Conservation (phyloP, 306 rosid species). For the Acacia acuminata region DNA sequence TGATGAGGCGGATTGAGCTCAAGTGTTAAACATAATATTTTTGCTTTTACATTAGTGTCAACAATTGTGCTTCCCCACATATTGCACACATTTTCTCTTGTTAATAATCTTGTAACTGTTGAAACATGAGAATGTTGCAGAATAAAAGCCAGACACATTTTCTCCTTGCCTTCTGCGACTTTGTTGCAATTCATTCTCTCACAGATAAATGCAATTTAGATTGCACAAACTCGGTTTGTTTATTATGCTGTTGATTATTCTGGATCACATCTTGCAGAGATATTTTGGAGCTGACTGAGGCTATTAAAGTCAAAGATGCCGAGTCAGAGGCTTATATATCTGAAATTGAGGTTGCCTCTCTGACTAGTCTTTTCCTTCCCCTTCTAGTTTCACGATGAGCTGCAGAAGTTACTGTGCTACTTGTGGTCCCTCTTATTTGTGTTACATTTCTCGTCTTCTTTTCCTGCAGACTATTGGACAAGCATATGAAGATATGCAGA, state of each 20-base stretch:
- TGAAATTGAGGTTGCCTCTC: conserved; percentile 82
- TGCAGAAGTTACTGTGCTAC: neutral
- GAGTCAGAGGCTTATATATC: conserved; percentile 92
- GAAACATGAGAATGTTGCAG: neutral
- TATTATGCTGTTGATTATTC: conserved; percentile 20
- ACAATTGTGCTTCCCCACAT: neutral
- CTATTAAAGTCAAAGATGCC: conserved; percentile 75
- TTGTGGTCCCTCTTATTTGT: conserved; percentile 5
- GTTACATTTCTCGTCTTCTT: conserved; percentile 23
- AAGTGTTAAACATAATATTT: neutral
- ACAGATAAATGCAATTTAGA: conserved; percentile 15
- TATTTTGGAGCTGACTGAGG: conserved; percentile 78
- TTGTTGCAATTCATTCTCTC: neutral
- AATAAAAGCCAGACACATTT: neutral
- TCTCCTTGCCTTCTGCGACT: neutral
- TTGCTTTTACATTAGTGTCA: neutral
- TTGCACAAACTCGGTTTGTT: conserved; percentile 13
- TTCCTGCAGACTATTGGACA: conserved; percentile 87
- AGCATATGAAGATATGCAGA: conserved; percentile 99
- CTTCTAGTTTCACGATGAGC: neutral
- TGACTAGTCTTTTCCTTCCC: neutral
- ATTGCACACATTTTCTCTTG: neutral
- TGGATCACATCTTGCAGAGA: conserved; percentile 50
- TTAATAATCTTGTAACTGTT: neutral
- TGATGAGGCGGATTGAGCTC: neutral